Conservation (phyloP, 2,329 filamentous ascomycete species). For the Aspergillus sp. region DNA sequence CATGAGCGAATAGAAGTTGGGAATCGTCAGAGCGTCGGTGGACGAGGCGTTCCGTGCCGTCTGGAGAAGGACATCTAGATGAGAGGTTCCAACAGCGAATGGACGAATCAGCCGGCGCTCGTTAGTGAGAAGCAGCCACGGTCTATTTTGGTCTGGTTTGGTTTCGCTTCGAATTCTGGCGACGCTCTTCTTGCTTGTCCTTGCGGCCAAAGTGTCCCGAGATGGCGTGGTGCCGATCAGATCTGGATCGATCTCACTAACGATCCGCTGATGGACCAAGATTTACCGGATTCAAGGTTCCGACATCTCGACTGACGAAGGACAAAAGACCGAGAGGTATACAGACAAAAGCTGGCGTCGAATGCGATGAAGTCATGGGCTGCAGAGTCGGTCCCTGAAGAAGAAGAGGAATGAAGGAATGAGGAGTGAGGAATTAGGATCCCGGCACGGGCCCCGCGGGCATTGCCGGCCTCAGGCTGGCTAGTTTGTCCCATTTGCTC, state of each 20-base stretch:
- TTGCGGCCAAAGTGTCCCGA: conserved; percentile 5
- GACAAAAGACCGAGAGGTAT: too few species aligned
- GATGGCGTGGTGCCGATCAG: conserved; percentile 10
- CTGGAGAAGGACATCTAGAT: neutral
- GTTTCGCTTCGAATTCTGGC: neutral
- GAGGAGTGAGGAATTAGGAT: too few species aligned
- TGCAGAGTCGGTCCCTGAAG: too few species aligned
- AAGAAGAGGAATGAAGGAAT: too few species aligned
- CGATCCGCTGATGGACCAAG: neutral
- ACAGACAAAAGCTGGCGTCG: too few species aligned
- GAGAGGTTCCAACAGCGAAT: neutral
- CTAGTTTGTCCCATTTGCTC: neutral
- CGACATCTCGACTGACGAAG: too few species aligned
- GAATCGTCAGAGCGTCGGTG: neutral
- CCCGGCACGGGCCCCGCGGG: too few species aligned
- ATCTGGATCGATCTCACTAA: neutral
- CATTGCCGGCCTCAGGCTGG: neutral
- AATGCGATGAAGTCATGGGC: too few species aligned
- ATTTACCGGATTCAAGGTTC: neutral
- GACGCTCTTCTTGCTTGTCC: neutral
- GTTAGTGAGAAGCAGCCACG: neutral
- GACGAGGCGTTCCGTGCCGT: neutral
- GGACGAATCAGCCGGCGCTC: neutral
- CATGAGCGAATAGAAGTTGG: neutral
- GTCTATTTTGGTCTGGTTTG: too few species aligned